phyloP scores from a whole-genome alignment of 148 eudicot genomes.

The Beta vulgaris region DNA sequence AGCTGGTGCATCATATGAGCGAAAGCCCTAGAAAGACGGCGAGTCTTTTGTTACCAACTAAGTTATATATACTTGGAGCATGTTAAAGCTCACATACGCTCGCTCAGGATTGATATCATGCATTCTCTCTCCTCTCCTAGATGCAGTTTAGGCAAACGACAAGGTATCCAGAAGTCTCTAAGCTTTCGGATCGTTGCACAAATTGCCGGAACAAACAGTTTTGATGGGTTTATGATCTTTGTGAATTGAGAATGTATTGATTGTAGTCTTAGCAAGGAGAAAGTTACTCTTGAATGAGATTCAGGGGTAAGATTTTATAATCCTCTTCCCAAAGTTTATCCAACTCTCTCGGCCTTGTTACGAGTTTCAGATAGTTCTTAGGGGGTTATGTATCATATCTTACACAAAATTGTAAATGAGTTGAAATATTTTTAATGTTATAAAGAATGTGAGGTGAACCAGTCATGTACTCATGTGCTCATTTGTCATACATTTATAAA shows the following conservation, averaged over 20 bases:
- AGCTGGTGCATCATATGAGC: neutral
- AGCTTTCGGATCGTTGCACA: neutral
- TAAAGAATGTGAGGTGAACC: neutral
- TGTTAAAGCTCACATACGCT: neutral
- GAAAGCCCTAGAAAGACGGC: neutral
- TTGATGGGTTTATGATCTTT: neutral
- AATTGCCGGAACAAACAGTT: neutral
- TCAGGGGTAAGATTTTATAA: neutral
- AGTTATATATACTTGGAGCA: neutral
- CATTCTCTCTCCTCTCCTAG: neutral
- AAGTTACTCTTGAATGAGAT: neutral
- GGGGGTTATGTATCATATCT: slow-evolving; percentile 8
- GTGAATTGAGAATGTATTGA: neutral
- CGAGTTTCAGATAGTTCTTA: slow-evolving; percentile 2
- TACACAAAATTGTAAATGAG: slow-evolving; percentile 30
- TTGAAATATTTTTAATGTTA: neutral
- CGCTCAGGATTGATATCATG: neutral
- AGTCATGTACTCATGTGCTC: neutral
- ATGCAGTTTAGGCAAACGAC: neutral
- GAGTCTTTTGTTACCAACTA: slow-evolving; percentile 9
- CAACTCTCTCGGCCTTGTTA: neutral
- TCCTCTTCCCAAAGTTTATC: slow-evolving; percentile 2
- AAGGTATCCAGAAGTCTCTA: neutral
- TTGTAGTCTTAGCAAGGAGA: neutral
- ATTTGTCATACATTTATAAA: neutral